Base-by-base conservation (phyloP, 1,284 basidiomycete species). In the Ceratobasidium theobromae region DNA sequence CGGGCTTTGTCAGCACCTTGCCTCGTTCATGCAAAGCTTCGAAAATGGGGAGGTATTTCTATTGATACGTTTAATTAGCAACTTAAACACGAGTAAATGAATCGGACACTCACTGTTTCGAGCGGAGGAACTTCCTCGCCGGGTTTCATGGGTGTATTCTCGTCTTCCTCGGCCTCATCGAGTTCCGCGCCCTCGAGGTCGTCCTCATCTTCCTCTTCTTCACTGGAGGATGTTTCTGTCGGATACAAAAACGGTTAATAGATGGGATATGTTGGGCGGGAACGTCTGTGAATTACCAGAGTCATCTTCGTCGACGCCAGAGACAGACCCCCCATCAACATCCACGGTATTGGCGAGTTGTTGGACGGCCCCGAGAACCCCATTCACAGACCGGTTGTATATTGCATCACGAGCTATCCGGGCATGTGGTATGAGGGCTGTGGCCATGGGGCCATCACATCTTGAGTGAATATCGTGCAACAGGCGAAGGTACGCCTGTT, bases 11-110 rank as follows among this genome's bases (percentile, higher is more conserved):
- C 11, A 64, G 38, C 6, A 64, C 60, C 27, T 64, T 64, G 48
- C 60, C 60, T 16, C 60, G 60, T 18, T 53, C 60, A 23, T 53
- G 60, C 1, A 64, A 49, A 1, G 60, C 60, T 23, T 64, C 60
- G 33, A 64, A 64, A 41, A 64, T 64, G 16, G 60, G 49, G 27
- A 64, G n/a, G 60, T 64, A 64, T 64, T 64, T 64, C 60, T 64
- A 35, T 16, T 18, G 38, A 51, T 14, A 45, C 6, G 18, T 21
- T 5, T 21, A 33, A 28, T 23, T n/a, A 14, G 35, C 14, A 4
- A 53, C 16, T 12, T 1, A 11, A 45, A 45, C 18, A 45, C 14
- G 12, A 21, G 49, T 16, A 32, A 16, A 18, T n/a, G 6, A 60
- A 6, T 21, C 18, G 28, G 18, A 14, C 3, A 62, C 58, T 1